These are phyloP conservation scores for Fraxinus baroniana DNA, from an alignment of 305 asterid species.

Conservation along the genomic window DNA sequence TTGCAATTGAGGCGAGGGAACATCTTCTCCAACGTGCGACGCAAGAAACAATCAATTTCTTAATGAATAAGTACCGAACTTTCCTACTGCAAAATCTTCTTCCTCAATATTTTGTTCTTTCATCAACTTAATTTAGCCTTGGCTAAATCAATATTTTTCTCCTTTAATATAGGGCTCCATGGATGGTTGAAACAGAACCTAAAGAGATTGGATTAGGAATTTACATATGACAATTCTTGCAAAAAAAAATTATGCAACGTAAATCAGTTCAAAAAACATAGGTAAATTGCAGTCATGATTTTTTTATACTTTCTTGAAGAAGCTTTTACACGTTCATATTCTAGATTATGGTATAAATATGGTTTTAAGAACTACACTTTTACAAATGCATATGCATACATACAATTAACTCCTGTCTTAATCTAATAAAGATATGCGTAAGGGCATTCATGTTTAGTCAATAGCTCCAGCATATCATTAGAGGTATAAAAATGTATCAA, in stretches of 20 bases:
- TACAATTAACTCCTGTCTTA: background rate
- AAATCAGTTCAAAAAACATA: background rate
- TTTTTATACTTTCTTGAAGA: background rate
- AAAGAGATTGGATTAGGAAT: conserved; percentile 90
- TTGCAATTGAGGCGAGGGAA: conserved; percentile 85
- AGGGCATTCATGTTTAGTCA: background rate
- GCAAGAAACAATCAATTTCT: conserved; percentile 76
- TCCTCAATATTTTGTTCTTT: background rate
- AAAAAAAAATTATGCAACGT: background rate
- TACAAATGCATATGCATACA: background rate
- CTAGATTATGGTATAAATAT: background rate
- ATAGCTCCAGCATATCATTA: background rate
- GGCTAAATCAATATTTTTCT: conserved; percentile 11
- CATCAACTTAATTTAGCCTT: background rate
- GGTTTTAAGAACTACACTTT: background rate
- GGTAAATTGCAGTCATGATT: background rate
- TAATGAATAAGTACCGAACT: conserved; percentile 62
- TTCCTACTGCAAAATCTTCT: background rate
- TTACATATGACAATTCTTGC: conserved; percentile 36
- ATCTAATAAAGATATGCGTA: background rate
- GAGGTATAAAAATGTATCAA: background rate
- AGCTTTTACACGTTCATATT: background rate
- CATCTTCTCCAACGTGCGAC: conserved; percentile 73
- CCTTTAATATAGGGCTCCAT: conserved; percentile 70
- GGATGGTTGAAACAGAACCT: conserved; percentile 95